These are phyloP conservation scores for Akanthomyces lecanii DNA, from an alignment of 2,329 filamentous ascomycete species.

Conservation along the genomic window DNA sequence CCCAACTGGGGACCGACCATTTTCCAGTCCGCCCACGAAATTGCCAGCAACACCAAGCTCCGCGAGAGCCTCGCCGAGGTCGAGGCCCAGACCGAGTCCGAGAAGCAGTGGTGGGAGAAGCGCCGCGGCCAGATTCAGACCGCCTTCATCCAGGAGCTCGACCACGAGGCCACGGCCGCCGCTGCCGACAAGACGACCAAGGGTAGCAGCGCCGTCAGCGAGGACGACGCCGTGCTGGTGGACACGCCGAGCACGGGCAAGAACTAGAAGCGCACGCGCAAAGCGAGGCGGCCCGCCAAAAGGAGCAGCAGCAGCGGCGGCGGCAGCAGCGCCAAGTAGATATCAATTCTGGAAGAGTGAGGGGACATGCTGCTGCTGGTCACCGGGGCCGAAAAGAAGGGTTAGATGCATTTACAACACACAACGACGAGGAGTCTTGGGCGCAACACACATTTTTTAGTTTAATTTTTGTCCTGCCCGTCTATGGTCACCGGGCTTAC, in stretches of 20 bases:
- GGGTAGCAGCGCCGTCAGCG: conserved; percentile 24
- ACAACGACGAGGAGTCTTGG: conserved; percentile 8
- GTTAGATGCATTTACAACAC: conserved; percentile 8
- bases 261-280: conserved; percentile 48
- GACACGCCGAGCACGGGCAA: conserved; percentile 49
- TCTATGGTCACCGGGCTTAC: background rate
- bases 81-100: conserved; percentile 63
- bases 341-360: background rate
- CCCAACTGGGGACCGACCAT: conserved; percentile 91
- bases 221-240: conserved; percentile 63
- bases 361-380: background rate
- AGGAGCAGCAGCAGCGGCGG: background rate
- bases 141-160: conserved; percentile 81
- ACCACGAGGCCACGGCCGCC: conserved; percentile 37
- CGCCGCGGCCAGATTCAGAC: conserved; percentile 67
- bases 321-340: no score
- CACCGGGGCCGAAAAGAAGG: background rate
- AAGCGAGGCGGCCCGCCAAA: background rate
- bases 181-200: conserved; percentile 35
- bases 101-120: conserved; percentile 92
- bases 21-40: conserved; percentile 97
- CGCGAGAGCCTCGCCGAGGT: conserved; percentile 72
- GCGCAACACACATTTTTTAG: background rate
- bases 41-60: conserved; percentile 76
- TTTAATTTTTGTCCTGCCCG: background rate